phyloP scores from a whole-genome alignment of 2,329 filamentous ascomycete species.

The Seiridium cupressi region DNA sequence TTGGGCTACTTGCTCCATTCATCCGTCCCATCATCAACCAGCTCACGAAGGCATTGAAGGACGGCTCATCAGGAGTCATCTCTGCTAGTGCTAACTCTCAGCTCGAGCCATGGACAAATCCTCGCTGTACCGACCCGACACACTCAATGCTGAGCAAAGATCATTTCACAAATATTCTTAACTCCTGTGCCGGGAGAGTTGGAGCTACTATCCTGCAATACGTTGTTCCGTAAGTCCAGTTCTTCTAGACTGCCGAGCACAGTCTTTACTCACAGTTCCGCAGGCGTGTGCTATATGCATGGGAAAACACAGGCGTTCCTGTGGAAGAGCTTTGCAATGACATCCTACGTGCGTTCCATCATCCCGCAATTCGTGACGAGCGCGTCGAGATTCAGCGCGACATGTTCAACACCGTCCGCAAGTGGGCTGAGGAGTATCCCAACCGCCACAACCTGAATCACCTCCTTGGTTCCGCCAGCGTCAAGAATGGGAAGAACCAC shows the following conservation, averaged over 20 bases:
- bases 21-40: constrained; percentile 87
- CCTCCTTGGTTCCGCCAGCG: constrained; percentile 79
- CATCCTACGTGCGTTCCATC: constrained; percentile 81
- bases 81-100: constrained; percentile 70
- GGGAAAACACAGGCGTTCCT: constrained; percentile 82
- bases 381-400: constrained; percentile 75
- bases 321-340: constrained; percentile 83
- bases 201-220: constrained; percentile 80
- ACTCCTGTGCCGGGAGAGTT: constrained; percentile 73
- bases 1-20: constrained; percentile 88
- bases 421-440: constrained; percentile 72
- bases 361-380: constrained; percentile 78
- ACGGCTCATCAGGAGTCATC: constrained; percentile 73
- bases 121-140: constrained; percentile 72
- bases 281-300: constrained; percentile 81
- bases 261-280: constrained; percentile 17
- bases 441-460: constrained; percentile 68
- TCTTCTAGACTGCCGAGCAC: neutral
- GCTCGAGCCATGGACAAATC: constrained; percentile 77
- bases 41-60: constrained; percentile 80
- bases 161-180: constrained; percentile 77
- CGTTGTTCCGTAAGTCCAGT: constrained; percentile 65
- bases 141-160: constrained; percentile 84
- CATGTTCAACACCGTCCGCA: constrained; percentile 85
- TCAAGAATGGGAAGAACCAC: constrained; percentile 82